Evolutionary conservation across 2,329 filamentous ascomycete species (phyloP).

Genomic region (Alternaria triticina): DNA sequence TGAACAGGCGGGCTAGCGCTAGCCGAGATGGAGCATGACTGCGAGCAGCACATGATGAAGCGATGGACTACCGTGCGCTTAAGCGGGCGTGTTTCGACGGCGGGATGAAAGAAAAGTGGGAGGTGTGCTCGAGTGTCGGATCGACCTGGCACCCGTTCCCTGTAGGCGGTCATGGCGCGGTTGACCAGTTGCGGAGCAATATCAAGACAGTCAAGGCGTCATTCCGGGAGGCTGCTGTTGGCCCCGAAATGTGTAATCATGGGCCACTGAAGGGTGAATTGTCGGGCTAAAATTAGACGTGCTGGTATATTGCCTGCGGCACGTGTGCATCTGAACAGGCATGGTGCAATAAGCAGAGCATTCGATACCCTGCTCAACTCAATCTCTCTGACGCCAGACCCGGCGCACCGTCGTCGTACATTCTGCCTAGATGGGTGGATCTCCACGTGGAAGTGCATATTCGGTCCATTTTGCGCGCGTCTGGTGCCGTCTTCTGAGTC

Average conservation of each 20-base stretch:
- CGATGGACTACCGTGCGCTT: conserved; percentile 27
- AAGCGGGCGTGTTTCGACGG: conserved; percentile 31
- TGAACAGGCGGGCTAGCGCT: conserved; percentile 34
- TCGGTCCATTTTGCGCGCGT: conserved; percentile 28
- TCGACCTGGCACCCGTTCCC: conserved; percentile 25
- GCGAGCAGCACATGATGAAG: conserved; percentile 43
- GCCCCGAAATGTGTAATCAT: conserved; percentile 28
- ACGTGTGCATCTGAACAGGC: conserved; percentile 39
- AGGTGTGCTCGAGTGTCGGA: conserved; percentile 13
- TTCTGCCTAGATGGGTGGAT: conserved; percentile 32
- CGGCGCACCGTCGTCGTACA: conserved; percentile 30
- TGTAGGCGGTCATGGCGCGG: conserved; percentile 22
- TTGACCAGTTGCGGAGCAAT: conserved; percentile 23
- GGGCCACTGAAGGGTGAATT: conserved; percentile 12
- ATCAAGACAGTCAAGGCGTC: conserved; percentile 7
- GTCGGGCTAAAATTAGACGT: conserved; percentile 41
- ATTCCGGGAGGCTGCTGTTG: conserved; percentile 29
- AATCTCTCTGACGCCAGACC: conserved; percentile 32
- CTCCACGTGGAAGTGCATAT: conserved; percentile 42
- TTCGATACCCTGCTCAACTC: conserved; percentile 19
- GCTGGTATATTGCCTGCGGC: conserved; percentile 43
- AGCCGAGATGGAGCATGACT: conserved; percentile 33
- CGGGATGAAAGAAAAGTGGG: conserved; percentile 17
- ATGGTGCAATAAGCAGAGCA: conserved; percentile 35
- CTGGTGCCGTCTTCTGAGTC: conserved; percentile 18